A percentile compares a stretch with the other conserved stretches of the same genome.
These are phyloP conservation scores for Epichloe gansuensis DNA, from an alignment of 2,329 filamentous ascomycete species.

Conservation along the genomic window DNA sequence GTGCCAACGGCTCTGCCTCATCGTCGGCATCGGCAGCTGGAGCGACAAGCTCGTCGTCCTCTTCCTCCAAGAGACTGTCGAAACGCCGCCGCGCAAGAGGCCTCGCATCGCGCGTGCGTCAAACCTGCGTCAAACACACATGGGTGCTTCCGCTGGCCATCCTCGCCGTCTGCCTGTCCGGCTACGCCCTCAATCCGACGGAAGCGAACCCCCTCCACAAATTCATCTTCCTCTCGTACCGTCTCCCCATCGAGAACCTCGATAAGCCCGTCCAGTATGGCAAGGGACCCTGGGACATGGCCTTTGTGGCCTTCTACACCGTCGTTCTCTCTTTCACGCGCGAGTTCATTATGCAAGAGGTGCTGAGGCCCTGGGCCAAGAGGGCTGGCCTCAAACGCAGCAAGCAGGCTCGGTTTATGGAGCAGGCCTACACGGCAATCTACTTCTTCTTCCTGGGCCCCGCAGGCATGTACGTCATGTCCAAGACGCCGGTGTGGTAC, in stretches of 20 bases:
- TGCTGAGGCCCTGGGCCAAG: conserved; percentile 65
- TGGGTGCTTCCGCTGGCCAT: conserved; percentile 56
- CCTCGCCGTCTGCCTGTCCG: conserved; percentile 45
- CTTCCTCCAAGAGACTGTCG: conserved; percentile 29
- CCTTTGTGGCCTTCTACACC: conserved; percentile 81
- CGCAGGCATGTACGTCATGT: conserved; percentile 83
- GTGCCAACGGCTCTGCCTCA: conserved; percentile 7
- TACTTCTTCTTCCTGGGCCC: conserved; percentile 80
- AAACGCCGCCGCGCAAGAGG: conserved; percentile 44
- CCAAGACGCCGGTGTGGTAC: conserved; percentile 82
- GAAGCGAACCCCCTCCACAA: conserved; percentile 66
- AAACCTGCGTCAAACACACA: conserved; percentile 47
- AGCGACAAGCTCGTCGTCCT: conserved; percentile 13
- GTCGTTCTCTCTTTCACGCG: conserved; percentile 84
- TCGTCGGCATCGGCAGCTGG: background rate
- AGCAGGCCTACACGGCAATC: conserved; percentile 85
- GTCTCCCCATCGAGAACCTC: conserved; percentile 38
- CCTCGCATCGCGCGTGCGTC: conserved; percentile 32
- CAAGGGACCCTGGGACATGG: conserved; percentile 77
- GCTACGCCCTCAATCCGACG: conserved; percentile 65
- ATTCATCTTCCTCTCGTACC: conserved; percentile 86
- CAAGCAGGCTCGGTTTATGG: conserved; percentile 89
- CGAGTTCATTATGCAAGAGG: conserved; percentile 89
- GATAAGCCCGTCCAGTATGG: conserved; percentile 56
- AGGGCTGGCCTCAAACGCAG: conserved; percentile 56